Base-by-base conservation (phyloP, 2,329 filamentous ascomycete genomes). In the Colletotrichum lupini region DNA sequence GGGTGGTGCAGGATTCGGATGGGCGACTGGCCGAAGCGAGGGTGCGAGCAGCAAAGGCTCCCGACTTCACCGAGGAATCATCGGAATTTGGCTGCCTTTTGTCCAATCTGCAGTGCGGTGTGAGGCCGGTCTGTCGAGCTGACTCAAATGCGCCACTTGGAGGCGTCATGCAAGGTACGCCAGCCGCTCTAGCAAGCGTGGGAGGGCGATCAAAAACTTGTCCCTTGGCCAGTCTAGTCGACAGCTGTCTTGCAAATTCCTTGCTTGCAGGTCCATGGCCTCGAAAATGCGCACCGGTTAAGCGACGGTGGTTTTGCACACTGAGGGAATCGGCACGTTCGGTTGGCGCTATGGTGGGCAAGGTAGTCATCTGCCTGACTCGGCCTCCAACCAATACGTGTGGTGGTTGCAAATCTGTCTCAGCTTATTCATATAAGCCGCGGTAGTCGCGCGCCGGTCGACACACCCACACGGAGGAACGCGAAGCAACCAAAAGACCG, bases 101-200 rank as follows among this genome's bases (percentile, higher is more conserved):
- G 52, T 65, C 32, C 56, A 53, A 66, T 65, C 26, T 32, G 26
- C 53, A 52, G 60, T 28, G n/a, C 32, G 53, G 57, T 35, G 49
- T 59, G 56, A 73, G 60, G 60, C 60, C 61, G 28, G 57, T 28
- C 52, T 69, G 28, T 16, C 59, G 24, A 73, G 14, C 26, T 70
- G 56, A 65, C 60, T 74, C 72, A 66, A 58, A 71, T 62, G 69
- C 72, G 74, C 73, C 75, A 76, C 75, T 61, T 53, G 65, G 69
- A 76, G 67, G 73, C 75, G 75, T 76, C 74, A 78, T 77, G 78
- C 77, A 79, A 75, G 65, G 73, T 73, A 75, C 74, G 56, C 67
- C 60, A 55, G 66, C 69, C 59, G 58, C 58, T 63, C 42, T 32
- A 35, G 42, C 35, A 70, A 70, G 46, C 56, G 67, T 61, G 46